Base-by-base conservation (phyloP, 1,284 basidiomycete genomes). In the Trametes pubescens region DNA sequence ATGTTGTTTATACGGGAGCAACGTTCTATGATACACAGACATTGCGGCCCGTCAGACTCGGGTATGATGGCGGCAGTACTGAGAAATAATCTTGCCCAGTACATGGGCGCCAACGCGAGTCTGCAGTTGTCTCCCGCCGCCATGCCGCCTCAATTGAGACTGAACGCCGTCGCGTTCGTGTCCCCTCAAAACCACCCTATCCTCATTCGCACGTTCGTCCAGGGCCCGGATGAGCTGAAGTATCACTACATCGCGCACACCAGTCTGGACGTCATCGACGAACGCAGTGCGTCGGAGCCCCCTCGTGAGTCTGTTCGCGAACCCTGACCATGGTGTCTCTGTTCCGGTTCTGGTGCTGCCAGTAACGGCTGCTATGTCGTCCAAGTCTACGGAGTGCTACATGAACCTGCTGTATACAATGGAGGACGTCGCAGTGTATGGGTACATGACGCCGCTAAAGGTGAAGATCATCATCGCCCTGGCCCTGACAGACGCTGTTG, bases 211-310 rank as follows among this genome's bases (percentile, higher is more conserved):
- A 86, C 87, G 1, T 91, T 92, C 73, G 77, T 80, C n/a, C 72
- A 73, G 54, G 68, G 73, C 4, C 84, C 87, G 66, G 87, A 91
- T 71, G 87, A 89, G 59, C 81, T 93, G 65, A 93, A 92, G 72
- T 92, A 92, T 69, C 91, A 93, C 75, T 93, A 93, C 69, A 87
- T 93, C 65, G 91, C 91, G 0, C 91, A 93, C 72, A 93, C 91
- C 22, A 89, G 88, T 66, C 76, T 93, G 71, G 91, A 93, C 75
- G 86, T 93, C 61, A 86, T 93, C 71, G 92, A 93, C 71, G 92
- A 93, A 80, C 86, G 90, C 65, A 74, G 78, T 79, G 68, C 74
- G 77, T 71, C 52, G 51, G 54, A 53, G 40, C 51, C 35, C 40
- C 62, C 29, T 62, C 60, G 60, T 57, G 40, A 65, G 59, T 59